Percentiles rank a stretch among this genome's conserved stretches.
These are phyloP conservation scores for Pythium chondricola DNA, from an alignment of 352 stramenopile species.

Conservation along the genomic window DNA sequence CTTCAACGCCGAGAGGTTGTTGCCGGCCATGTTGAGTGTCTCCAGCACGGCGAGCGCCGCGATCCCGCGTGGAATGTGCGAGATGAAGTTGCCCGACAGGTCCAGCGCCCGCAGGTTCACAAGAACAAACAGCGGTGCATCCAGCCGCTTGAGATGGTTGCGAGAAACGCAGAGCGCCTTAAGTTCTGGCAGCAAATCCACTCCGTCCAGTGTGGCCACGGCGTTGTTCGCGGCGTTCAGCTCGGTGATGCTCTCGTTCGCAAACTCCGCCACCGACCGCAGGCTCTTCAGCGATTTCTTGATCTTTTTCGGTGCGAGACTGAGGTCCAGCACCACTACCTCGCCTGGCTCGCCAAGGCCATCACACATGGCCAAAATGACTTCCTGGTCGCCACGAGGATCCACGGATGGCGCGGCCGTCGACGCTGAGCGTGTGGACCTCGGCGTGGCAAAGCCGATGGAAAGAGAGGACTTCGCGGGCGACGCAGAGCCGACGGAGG, in stretches of 20 bases:
- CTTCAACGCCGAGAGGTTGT: slow-evolving; percentile 66
- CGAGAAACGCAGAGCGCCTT: slow-evolving; percentile 41
- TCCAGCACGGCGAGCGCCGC: slow-evolving; percentile 41
- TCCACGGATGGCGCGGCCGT: slow-evolving; percentile 7
- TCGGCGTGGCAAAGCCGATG: slow-evolving; percentile 3
- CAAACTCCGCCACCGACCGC: slow-evolving; percentile 36
- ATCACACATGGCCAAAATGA: slow-evolving; percentile 24
- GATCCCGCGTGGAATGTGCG: slow-evolving; percentile 59
- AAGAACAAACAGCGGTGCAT: slow-evolving; percentile 36
- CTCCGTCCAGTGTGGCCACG: slow-evolving; percentile 42
- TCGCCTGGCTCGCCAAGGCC: slow-evolving; percentile 7
- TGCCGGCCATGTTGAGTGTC: slow-evolving; percentile 59
- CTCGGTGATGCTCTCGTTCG: slow-evolving; percentile 28
- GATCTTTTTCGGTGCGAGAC: slow-evolving; percentile 33
- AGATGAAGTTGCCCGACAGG: slow-evolving; percentile 77
- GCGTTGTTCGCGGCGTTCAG: slow-evolving; percentile 67
- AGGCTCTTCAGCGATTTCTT: slow-evolving; percentile 58
- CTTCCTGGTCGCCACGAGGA: slow-evolving; percentile 15
- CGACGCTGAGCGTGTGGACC: slow-evolving; percentile 9
- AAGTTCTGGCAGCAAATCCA: slow-evolving; percentile 46
- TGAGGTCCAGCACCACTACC: slow-evolving; percentile 38
- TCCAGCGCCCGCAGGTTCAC: slow-evolving; percentile 42
- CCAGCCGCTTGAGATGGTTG: slow-evolving; percentile 70
- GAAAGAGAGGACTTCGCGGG: slow-evolving; percentile 4
- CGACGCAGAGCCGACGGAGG: slow-evolving; percentile 7